Percentiles rank a stretch among this genome's conserved stretches.
Conservation (phyloP, 163 green algal genomes). For the Trebouxia gelatinosa region DNA sequence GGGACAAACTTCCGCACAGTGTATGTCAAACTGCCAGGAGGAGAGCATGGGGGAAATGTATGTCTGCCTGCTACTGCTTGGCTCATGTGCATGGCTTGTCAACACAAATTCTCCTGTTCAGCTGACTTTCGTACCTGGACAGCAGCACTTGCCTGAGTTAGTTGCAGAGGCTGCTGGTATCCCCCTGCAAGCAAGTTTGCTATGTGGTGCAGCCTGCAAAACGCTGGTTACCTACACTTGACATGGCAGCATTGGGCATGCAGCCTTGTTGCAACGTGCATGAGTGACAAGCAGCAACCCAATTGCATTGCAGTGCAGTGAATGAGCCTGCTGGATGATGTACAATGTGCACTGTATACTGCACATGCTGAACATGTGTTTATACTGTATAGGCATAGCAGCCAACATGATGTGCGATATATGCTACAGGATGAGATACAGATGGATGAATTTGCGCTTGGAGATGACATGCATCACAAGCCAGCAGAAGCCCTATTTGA, state of each 20-base stretch:
- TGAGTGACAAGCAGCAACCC: no score
- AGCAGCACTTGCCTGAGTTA: no score
- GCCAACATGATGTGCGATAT: not conserved
- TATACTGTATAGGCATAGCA: not conserved
- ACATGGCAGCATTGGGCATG: not conserved
- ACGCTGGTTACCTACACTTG: not conserved
- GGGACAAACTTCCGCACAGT: conserved; percentile 92
- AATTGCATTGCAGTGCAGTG: no score
- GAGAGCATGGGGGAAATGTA: conserved; percentile 35
- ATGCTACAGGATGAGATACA: conserved; percentile 32
- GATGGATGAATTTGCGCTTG: conserved; percentile 37
- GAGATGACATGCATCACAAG: conserved; percentile 24
- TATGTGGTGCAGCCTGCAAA: not conserved
- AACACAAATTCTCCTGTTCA: not conserved
- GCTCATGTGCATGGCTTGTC: not conserved
- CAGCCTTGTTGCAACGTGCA: not conserved
- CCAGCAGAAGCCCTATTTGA: conserved; percentile 35
- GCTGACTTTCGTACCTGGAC: not conserved
- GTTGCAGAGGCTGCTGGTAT: no score
- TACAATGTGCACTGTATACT: no score
- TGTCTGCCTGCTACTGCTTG: not conserved
- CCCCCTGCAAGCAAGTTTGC: not conserved
- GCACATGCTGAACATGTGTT: not conserved
- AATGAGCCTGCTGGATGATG: no score
- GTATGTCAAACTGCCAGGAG: conserved; percentile 57